Evolutionary conservation across 2,329 filamentous ascomycete genomes (phyloP).

Genomic region (Keithomyces neogunnii): DNA sequence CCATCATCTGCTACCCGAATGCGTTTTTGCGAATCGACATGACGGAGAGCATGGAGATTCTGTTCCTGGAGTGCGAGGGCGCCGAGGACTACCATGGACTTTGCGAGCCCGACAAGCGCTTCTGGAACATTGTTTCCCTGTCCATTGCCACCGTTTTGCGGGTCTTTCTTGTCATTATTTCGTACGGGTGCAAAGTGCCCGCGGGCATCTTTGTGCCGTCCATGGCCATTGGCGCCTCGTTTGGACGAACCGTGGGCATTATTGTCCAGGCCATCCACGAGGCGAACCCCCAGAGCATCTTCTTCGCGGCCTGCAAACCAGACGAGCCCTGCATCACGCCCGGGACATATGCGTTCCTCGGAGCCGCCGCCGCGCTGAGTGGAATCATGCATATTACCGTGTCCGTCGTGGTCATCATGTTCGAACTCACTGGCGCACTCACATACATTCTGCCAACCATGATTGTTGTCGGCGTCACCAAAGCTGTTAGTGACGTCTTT

Average conservation of each 20-base stretch:
- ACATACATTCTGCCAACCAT: slow-evolving; percentile 97
- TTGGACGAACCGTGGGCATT: slow-evolving; percentile 90
- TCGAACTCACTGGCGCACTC: slow-evolving; percentile 92
- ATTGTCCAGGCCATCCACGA: slow-evolving; percentile 86
- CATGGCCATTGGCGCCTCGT: slow-evolving; percentile 93
- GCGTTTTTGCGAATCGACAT: slow-evolving; percentile 94
- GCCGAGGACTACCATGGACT: slow-evolving; percentile 82
- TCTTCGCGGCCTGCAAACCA: slow-evolving; percentile 82
- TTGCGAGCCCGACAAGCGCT: slow-evolving; percentile 70
- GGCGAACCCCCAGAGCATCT: slow-evolving; percentile 68
- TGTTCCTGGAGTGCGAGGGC: slow-evolving; percentile 89
- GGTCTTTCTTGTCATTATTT: slow-evolving; percentile 81
- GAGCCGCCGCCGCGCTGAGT: slow-evolving; percentile 81
- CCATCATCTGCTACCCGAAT: slow-evolving; percentile 93
- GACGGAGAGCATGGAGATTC: slow-evolving; percentile 98
- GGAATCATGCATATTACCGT: slow-evolving; percentile 98
- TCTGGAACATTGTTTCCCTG: slow-evolving; percentile 71
- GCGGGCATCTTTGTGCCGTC: slow-evolving; percentile 97
- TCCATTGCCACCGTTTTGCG: slow-evolving; percentile 72
- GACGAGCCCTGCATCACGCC: slow-evolving; percentile 95
- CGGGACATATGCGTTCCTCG: slow-evolving; percentile 92
- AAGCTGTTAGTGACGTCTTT: slow-evolving; percentile 82
- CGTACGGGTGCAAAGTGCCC: slow-evolving; percentile 95
- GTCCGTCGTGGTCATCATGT: slow-evolving; percentile 98
- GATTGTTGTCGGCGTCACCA: slow-evolving; percentile 97